phyloP scores from a whole-genome alignment of 805 yeast genomes.

The Wickerhamiella vanderwaltii region DNA sequence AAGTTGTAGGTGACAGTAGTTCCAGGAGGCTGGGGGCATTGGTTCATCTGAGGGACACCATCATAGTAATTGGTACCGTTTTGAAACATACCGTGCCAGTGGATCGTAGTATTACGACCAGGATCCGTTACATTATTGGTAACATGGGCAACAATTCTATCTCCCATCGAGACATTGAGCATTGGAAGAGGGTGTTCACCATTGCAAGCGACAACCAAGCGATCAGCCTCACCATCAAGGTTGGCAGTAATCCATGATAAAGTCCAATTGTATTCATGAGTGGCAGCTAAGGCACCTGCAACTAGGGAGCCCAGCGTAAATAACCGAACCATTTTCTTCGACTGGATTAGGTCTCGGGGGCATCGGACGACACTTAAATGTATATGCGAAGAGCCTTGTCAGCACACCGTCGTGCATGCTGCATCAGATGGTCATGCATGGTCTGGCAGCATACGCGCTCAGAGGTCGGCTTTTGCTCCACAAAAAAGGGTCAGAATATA shows the following conservation, averaged over 20 bases:
- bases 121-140: conserved; percentile 56
- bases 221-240: conserved; percentile 43
- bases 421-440: too few relatives aligned
- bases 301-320: neutral
- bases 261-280: conserved; percentile 29
- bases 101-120: conserved; percentile 56
- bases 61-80: conserved; percentile 68
- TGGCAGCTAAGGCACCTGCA: conserved; percentile 8
- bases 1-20: conserved; percentile 71
- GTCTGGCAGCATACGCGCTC: too few relatives aligned
- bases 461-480: too few relatives aligned
- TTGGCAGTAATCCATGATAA: conserved; percentile 28
- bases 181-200: conserved; percentile 83
- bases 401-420: too few relatives aligned
- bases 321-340: neutral
- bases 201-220: conserved; percentile 50
- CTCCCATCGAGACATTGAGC: conserved; percentile 65
- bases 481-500: too few relatives aligned
- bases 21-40: conserved; percentile 85
- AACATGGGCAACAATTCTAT: conserved; percentile 57
- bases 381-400: neutral
- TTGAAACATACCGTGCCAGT: conserved; percentile 90
- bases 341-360: neutral
- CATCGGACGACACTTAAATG: neutral
- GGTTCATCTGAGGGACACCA: conserved; percentile 79